A percentile compares a stretch with the other conserved stretches of the same genome.
Evolutionary conservation across 192 early-diverging fungal genomes (phyloP).

Genomic region (Chytriomyces sp.): DNA sequence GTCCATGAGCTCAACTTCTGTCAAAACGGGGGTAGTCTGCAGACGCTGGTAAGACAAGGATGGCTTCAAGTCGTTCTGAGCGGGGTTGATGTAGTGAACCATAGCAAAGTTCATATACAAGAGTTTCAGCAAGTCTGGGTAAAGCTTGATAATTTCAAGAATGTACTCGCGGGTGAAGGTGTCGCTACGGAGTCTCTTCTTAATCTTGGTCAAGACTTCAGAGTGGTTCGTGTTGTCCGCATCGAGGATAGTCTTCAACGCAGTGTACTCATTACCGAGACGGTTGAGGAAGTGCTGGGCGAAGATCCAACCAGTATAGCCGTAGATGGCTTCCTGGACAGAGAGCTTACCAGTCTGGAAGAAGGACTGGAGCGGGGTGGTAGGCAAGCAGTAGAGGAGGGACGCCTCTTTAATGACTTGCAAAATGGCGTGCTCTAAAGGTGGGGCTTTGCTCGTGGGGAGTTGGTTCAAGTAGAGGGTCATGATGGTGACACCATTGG

Average conservation of each 20-base stretch:
- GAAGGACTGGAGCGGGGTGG: slow-evolving; percentile 89
- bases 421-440: slow-evolving; percentile 85
- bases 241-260: slow-evolving; percentile 84
- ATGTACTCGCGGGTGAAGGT: slow-evolving; percentile 99
- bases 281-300: slow-evolving; percentile 98
- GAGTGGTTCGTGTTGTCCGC: slow-evolving; percentile 77
- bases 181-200: slow-evolving; percentile 95
- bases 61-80: slow-evolving; percentile 57
- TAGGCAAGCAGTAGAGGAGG: slow-evolving; percentile 94
- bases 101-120: slow-evolving; percentile 95
- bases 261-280: slow-evolving; percentile 90
- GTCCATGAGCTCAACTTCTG: slow-evolving; percentile 81
- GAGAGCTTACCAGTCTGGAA: slow-evolving; percentile 89
- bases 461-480: slow-evolving; percentile 87
- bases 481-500: slow-evolving; percentile 95
- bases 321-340: slow-evolving; percentile 96
- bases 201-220: slow-evolving; percentile 94
- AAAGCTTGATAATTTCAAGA: slow-evolving; percentile 92
- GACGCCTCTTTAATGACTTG: slow-evolving; percentile 98
- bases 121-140: slow-evolving; percentile 89
- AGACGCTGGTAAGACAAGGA: slow-evolving; percentile 91
- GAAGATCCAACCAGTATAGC: slow-evolving; percentile 97
- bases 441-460: slow-evolving; percentile 73
- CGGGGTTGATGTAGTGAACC: slow-evolving; percentile 82
- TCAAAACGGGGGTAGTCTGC: slow-evolving; percentile 72